Evolutionary conservation across 2,329 filamentous ascomycete genomes (phyloP), one percentile per base, ranked within the genome.

Genomic region (Talaromyces rugulosus): DNA sequence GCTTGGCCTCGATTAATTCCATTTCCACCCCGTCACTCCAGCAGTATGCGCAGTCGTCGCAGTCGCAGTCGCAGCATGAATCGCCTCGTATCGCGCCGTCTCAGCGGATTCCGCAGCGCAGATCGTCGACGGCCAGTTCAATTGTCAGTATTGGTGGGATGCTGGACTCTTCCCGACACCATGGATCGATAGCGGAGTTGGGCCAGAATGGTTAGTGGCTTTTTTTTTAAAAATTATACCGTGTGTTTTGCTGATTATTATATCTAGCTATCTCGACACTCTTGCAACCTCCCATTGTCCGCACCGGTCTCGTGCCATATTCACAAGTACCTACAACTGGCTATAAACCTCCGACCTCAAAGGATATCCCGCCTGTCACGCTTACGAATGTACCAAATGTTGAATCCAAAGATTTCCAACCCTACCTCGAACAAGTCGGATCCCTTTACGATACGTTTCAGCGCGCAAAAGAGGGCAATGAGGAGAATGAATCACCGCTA

Each of bases 361-460:
- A 87, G 74, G 94, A 99, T 72, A 99, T 99, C 42, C 94, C 94
- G 1, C 94, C 94, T 0, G 95, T 99, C 0, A 88, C 92, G 0
- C 81, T 99, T 63, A 93, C 92, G 7, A 96, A 96, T 69, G 91
- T 98, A 53, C 85, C 88, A 11, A 90, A 90, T 69, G 83, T 98
- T 67, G 91, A 96, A 44, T 77, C 86, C 0, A 85, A 89, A 65
- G 89, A 90, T 61, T 99, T 99, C 74, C 87, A 87, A 59, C 82
- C 90, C 8, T 99, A 99, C 71, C 80, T 98, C 6, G 83, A 87
- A 3, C 91, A 96, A 74, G 89, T 98, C 40, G 92, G 92, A 18
- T 87, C 89, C 1, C 77, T 98, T 3, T 96, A 96, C 74, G 93
- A 97, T 73, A 91, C 92, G 61, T 87, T 98, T 64, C 89, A 92